phyloP scores from a whole-genome alignment of 805 yeast species.

The Candida multigemmis region DNA sequence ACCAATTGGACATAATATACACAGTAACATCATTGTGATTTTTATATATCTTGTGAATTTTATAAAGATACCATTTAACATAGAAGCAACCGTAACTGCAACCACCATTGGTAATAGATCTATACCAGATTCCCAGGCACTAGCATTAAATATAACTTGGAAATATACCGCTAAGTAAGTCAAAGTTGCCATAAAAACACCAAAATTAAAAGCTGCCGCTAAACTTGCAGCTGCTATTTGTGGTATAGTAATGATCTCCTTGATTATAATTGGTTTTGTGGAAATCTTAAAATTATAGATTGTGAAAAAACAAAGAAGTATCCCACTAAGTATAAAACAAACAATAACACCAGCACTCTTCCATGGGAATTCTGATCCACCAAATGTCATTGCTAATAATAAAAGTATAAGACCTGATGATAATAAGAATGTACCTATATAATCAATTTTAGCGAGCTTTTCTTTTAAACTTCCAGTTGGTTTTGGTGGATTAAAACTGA shows the following conservation, averaged over 20 bases:
- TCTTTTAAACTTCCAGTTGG: conserved; percentile 28
- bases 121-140: conserved; percentile 28
- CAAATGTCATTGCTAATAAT: conserved; percentile 44
- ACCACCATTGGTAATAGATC: conserved; percentile 26
- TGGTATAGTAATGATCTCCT: conserved; percentile 25
- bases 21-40: conserved; percentile 19
- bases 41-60: conserved; percentile 19
- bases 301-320: conserved; percentile 21
- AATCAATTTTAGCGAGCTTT: conserved; percentile 38
- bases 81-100: conserved; percentile 22
- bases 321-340: conserved; percentile 39
- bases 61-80: conserved; percentile 21
- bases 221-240: conserved; percentile 29
- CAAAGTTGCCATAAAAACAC: conserved; percentile 29
- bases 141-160: conserved; percentile 26
- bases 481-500: conserved; percentile 39
- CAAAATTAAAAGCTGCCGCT: conserved; percentile 23
- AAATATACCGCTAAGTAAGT: conserved; percentile 28
- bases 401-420: conserved; percentile 35
- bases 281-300: conserved; percentile 35
- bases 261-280: conserved; percentile 37
- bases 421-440: conserved; percentile 36
- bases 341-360: conserved; percentile 41
- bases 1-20: conserved; percentile 23
- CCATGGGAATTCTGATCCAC: conserved; percentile 47